A percentile compares a stretch with the other conserved stretches of the same genome.
phyloP scores from a whole-genome alignment of 441 rosid species.

The Gossypium gossypioides region DNA sequence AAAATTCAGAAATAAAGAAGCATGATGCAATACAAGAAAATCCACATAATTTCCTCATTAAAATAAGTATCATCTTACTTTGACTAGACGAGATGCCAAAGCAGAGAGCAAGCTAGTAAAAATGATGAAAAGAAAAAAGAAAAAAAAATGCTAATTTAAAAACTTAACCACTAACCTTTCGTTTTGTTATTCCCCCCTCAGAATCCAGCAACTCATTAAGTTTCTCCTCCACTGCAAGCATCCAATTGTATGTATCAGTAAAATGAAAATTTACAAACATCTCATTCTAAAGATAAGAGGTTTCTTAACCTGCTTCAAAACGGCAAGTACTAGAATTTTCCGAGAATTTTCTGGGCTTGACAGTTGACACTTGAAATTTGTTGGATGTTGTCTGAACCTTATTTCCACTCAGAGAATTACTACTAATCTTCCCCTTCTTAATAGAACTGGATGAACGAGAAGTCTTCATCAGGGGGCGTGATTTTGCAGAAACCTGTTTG shows the following conservation, averaged over 20 bases:
- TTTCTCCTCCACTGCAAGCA: slow-evolving; percentile 82
- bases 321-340: slow-evolving; percentile 57
- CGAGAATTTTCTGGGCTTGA: slow-evolving; percentile 48
- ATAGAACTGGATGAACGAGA: neutral
- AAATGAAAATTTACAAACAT: neutral
- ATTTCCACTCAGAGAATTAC: slow-evolving; percentile 30
- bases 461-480: slow-evolving; percentile 24
- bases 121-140: neutral
- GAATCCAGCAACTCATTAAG: slow-evolving; percentile 87
- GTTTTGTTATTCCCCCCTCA: slow-evolving; percentile 88
- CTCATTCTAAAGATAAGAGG: slow-evolving; percentile 8
- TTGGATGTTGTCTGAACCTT: slow-evolving; percentile 44
- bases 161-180: slow-evolving; percentile 53
- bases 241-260: slow-evolving; percentile 13
- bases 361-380: slow-evolving; percentile 40
- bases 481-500: slow-evolving; percentile 37
- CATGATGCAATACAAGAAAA: neutral
- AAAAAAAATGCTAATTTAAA: neutral
- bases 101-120: neutral
- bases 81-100: neutral
- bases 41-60: neutral
- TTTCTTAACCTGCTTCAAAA: slow-evolving; percentile 62
- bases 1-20: neutral
- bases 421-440: slow-evolving; percentile 35
- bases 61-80: slow-evolving; percentile 3